Evolutionary conservation across 176 grass and related monocot genomes (phyloP).

Genomic region (Avena atlantica): DNA sequence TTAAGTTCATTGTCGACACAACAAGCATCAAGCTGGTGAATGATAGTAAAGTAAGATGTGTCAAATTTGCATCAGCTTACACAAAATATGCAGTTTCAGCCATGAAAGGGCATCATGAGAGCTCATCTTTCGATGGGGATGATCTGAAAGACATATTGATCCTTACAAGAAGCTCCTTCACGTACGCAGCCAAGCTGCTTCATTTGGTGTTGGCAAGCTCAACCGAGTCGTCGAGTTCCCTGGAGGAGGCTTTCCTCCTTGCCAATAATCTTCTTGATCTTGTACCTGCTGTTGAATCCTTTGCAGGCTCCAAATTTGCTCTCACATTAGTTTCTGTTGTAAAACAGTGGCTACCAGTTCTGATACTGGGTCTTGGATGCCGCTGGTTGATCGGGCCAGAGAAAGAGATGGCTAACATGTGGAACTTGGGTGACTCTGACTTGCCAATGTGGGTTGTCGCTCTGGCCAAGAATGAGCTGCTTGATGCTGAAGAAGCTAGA

Average conservation of each 20-base stretch:
- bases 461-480: conserved; percentile 62
- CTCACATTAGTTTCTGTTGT: conserved; percentile 53
- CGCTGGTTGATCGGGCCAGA: conserved; percentile 49
- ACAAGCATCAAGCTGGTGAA: conserved; percentile 48
- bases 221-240: conserved; percentile 42
- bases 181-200: conserved; percentile 77
- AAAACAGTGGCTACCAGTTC: conserved; percentile 79
- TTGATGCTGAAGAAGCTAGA: conserved; percentile 45
- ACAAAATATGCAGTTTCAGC: conserved; percentile 57
- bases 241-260: conserved; percentile 66
- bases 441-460: conserved; percentile 76
- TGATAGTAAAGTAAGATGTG: conserved; percentile 60
- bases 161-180: conserved; percentile 73
- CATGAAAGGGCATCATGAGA: conserved; percentile 54
- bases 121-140: conserved; percentile 50
- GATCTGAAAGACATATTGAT: conserved; percentile 66
- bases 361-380: conserved; percentile 76
- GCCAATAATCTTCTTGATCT: conserved; percentile 90
- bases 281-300: conserved; percentile 57
- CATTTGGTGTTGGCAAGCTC: conserved; percentile 70
- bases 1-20: conserved; percentile 74
- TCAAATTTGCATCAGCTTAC: conserved; percentile 70
- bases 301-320: conserved; percentile 58
- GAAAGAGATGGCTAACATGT: conserved; percentile 36
- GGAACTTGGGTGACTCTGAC: conserved; percentile 29